Percentiles rank a stretch among this genome's conserved stretches.
phyloP scores from a whole-genome alignment of 371 early-diverging fungal genomes.

The Mortierella sp. region DNA sequence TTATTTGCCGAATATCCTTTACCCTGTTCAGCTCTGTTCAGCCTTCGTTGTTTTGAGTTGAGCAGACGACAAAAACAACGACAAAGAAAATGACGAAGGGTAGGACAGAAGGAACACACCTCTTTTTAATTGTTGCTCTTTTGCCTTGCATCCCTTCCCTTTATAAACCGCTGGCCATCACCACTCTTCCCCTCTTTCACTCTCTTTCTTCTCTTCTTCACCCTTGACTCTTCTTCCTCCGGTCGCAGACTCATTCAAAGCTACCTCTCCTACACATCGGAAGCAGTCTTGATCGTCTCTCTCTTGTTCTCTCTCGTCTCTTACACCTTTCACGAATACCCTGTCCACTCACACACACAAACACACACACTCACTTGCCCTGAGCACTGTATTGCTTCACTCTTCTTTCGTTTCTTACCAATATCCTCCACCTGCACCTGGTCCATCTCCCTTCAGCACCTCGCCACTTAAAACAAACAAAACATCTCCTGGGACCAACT shows the following conservation, averaged over 20 bases:
- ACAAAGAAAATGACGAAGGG: not conserved
- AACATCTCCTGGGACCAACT: not conserved
- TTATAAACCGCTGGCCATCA: slow-evolving; percentile 3
- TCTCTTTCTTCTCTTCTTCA: not conserved
- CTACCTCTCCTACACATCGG: not conserved
- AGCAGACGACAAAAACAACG: not conserved
- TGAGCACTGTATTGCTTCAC: slow-evolving; percentile 2
- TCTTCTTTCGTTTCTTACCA: not conserved
- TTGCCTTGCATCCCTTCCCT: not conserved
- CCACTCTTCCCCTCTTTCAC: not conserved
- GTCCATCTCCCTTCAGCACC: not conserved
- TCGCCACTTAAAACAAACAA: not conserved
- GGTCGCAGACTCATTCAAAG: not conserved
- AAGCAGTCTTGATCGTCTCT: not conserved
- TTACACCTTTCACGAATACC: not conserved
- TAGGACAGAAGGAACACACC: slow-evolving; percentile 1
- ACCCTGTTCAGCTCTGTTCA: not conserved
- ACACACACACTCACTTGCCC: slow-evolving; percentile 2
- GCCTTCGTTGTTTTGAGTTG: not conserved
- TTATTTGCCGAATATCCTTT: not conserved
- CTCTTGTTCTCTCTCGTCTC: not conserved
- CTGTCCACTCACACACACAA: no score
- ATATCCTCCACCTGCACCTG: not conserved
- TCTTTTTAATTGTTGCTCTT: not conserved
- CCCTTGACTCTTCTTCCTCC: not conserved